Evolutionary conservation across 139 green algal genomes (phyloP), one percentile per base, ranked within the genome.

Genomic region (Penium margaritaceum): DNA sequence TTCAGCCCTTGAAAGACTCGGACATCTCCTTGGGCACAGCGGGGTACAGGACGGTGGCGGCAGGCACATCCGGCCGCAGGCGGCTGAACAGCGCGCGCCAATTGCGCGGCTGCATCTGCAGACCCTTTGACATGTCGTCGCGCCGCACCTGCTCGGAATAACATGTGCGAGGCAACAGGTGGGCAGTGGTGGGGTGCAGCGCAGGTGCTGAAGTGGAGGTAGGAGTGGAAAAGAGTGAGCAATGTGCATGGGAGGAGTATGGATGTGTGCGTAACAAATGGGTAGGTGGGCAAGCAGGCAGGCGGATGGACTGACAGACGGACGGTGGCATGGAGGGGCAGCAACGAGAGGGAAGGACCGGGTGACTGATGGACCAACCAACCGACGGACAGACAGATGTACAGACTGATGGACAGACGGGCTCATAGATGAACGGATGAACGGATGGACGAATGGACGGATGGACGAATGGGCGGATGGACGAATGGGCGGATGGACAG

Each of bases 171-270:
- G 21, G n/a, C n/a, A n/a, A n/a, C n/a, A n/a, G n/a, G n/a, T n/a
- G n/a, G n/a, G n/a, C n/a, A n/a, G 2, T 65, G 30, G 15, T 17
- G 14, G 24, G 30, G 24, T 6, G n/a, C 6, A 30, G 6, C 19
- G 6, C 24, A 63, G 12, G 41, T 12, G 30, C 14, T 24, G 30
- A 60, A 24, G 47, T 27, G 14, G 47, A 3, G 14, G 1, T 6
- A 60, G 14, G 47, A 27, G 5, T 1, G 44, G 47, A 34, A 33
- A 60, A 24, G 47, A 24, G 19, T 9, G n/a, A 44, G 33, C 58
- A 66, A 32, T 39, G 29, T 9, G 21, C 9, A n/a, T 32, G 90
- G n/a, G 77, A 89, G 34, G n/a, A n/a, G n/a, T n/a, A n/a, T n/a
- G n/a, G n/a, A n/a, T n/a, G n/a, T n/a, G n/a, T n/a, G n/a, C n/a